A percentile compares a stretch with the other conserved stretches of the same genome.
Evolutionary conservation across 2,329 filamentous ascomycete genomes (phyloP).

Genomic region (Calonectria pseudoreteaudii): DNA sequence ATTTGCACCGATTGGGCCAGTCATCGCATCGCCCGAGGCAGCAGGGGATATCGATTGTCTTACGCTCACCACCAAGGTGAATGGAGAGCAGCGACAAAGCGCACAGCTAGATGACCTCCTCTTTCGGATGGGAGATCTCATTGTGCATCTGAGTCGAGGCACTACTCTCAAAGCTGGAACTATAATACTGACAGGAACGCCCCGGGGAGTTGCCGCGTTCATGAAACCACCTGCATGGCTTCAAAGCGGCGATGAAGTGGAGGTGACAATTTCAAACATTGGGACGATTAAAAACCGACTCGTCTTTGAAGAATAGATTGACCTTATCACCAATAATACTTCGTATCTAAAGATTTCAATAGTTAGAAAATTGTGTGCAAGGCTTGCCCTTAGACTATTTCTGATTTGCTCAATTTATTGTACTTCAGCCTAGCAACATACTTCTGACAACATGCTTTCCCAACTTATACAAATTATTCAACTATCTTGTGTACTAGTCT

Average conservation of each 20-base stretch:
- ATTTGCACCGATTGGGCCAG: constrained; percentile 9
- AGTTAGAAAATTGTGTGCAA: too few relatives aligned
- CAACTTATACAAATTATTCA: neutral
- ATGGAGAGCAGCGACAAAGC: constrained; percentile 5
- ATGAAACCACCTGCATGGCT: constrained; percentile 16
- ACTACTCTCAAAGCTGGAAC: constrained; percentile 9
- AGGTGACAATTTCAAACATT: constrained; percentile 1
- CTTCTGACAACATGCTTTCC: neutral
- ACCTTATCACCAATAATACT: neutral
- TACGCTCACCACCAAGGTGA: neutral
- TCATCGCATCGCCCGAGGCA: neutral
- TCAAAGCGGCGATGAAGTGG: neutral
- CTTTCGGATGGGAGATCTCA: neutral
- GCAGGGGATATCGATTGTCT: neutral
- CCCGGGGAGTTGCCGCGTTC: constrained; percentile 11
- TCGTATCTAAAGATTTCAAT: too few relatives aligned
- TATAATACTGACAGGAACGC: constrained; percentile 7
- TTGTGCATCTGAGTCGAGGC: constrained; percentile 9
- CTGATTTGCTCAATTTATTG: neutral
- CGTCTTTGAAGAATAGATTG: neutral
- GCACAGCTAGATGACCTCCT: neutral
- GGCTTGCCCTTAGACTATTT: neutral
- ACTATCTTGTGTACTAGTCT: neutral
- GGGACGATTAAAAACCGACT: constrained; percentile 2
- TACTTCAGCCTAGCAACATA: neutral